Evolutionary conservation across 805 yeast species (phyloP).

Genomic region (Saccharomycopsis vini): DNA sequence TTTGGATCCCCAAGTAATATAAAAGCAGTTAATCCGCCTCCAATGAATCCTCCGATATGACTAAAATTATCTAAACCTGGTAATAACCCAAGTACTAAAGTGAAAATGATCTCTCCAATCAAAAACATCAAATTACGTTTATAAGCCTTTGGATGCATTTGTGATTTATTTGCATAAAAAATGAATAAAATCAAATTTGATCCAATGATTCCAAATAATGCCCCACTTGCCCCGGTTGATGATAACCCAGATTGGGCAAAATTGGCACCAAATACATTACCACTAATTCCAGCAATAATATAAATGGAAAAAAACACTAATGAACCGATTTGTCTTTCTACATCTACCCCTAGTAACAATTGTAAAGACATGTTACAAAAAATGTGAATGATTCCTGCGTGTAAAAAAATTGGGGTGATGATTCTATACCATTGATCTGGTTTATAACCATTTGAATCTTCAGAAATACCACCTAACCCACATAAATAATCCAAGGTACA

Average conservation of each 20-base stretch:
- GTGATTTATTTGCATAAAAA: slow-evolving; percentile 42
- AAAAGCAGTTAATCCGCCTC: slow-evolving; percentile 46
- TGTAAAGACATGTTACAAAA: slow-evolving; percentile 54
- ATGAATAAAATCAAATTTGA: slow-evolving; percentile 46
- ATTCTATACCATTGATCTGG: slow-evolving; percentile 67
- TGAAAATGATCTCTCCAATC: slow-evolving; percentile 47
- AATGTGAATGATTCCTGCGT: slow-evolving; percentile 67
- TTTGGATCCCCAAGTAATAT: slow-evolving; percentile 49
- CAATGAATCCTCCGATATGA: slow-evolving; percentile 66
- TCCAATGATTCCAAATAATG: slow-evolving; percentile 62
- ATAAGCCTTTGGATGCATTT: slow-evolving; percentile 38
- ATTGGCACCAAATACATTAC: slow-evolving; percentile 61
- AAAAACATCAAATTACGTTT: slow-evolving; percentile 36
- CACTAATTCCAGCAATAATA: slow-evolving; percentile 52
- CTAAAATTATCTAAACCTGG: slow-evolving; percentile 72
- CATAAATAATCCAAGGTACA: slow-evolving; percentile 53
- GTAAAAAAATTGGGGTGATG: slow-evolving; percentile 61
- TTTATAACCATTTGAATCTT: slow-evolving; percentile 23
- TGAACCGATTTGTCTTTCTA: slow-evolving; percentile 50
- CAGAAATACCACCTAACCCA: slow-evolving; percentile 43
- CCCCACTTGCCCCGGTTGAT: slow-evolving; percentile 64
- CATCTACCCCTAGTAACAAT: slow-evolving; percentile 47
- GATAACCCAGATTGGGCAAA: slow-evolving; percentile 60
- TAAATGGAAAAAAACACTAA: slow-evolving; percentile 47
- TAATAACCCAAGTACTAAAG: slow-evolving; percentile 54